Base-by-base conservation (phyloP, 768 basidiomycete genomes). In the Termitomyces sp. region DNA sequence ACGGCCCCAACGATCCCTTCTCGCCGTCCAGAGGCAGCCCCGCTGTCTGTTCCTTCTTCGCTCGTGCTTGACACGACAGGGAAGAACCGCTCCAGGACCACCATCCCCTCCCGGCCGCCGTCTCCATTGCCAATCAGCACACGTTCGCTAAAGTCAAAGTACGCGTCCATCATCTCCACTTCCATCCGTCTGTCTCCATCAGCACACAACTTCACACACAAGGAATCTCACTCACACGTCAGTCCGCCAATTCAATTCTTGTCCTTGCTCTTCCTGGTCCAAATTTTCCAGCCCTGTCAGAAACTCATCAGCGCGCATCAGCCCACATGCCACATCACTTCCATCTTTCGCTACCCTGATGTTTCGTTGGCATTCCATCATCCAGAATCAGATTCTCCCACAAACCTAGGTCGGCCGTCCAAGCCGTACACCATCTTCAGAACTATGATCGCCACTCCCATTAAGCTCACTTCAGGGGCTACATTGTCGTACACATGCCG, bases 361-460 rank as follows among this genome's bases (percentile, higher is more conserved):
- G 46, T 62, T 23, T 45, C 6, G 44, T 60, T 57, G 42, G 54
- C 40, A 51, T 28, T 31, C 46, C 43, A 41, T 50, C 44, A 46
- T 72, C 57, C 66, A 84, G 89, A 55, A 38, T 1, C 1, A 48
- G 6, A 15, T 14, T 28, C 26, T 51, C 26, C 19, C 19, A 53
- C 58, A 38, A 5, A 62, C 60, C 89, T 80, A 53, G 63, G 55
- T 60, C 72, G 73, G 30, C 85, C 90, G 66, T 94, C 92, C 30
- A 94, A 66, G 0, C 93, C 94, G 64, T 94, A 94, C 26, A 86
- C 80, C 78, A 96, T 78, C 72, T 94, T 95, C 63, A 94, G 74
- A 37, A 85, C 84, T 11, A 92, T 77, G 12, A 94, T 76, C 48
- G 80, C 79, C 14, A 74, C 75, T 2, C 80, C 83, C 44, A 82